These are phyloP conservation scores for Acacia pycnantha DNA, from an alignment of 331 rosid genomes.

Conservation along the genomic window DNA sequence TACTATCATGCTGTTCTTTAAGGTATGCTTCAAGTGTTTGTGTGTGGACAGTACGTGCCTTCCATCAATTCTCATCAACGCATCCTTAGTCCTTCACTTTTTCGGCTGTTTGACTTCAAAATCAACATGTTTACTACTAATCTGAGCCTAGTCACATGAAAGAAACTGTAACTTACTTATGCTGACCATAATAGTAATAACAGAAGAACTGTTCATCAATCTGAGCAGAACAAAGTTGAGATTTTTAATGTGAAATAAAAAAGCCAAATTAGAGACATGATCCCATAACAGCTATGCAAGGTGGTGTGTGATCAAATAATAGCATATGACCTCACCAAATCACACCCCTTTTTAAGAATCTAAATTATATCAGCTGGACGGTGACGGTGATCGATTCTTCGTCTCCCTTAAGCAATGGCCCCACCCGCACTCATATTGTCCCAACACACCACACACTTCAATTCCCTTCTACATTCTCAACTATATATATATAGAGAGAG, in stretches of 20 bases:
- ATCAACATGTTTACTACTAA: not conserved
- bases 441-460: conserved; percentile 20
- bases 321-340: conserved; percentile 24
- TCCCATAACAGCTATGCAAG: conserved; percentile 32
- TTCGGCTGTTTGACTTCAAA: not conserved
- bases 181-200: not conserved
- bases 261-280: not conserved
- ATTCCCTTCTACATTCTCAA: not conserved
- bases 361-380: conserved; percentile 46
- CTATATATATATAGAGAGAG: not conserved
- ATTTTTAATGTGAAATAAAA: conserved; percentile 2
- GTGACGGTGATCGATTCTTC: conserved; percentile 53
- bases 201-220: not conserved
- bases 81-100: not conserved
- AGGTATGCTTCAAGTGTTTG: not conserved
- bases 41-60: not conserved
- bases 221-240: not conserved
- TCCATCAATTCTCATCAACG: not conserved
- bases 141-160: not conserved
- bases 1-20: not conserved
- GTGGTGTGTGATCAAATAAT: conserved; percentile 22
- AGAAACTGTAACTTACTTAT: not conserved
- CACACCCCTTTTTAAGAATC: conserved; percentile 26
- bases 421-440: conserved; percentile 36
- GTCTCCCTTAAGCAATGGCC: conserved; percentile 54